Evolutionary conservation across 2,329 filamentous ascomycete genomes (phyloP), one percentile per base, ranked within the genome.

Genomic region (Pseudocercospora musae): DNA sequence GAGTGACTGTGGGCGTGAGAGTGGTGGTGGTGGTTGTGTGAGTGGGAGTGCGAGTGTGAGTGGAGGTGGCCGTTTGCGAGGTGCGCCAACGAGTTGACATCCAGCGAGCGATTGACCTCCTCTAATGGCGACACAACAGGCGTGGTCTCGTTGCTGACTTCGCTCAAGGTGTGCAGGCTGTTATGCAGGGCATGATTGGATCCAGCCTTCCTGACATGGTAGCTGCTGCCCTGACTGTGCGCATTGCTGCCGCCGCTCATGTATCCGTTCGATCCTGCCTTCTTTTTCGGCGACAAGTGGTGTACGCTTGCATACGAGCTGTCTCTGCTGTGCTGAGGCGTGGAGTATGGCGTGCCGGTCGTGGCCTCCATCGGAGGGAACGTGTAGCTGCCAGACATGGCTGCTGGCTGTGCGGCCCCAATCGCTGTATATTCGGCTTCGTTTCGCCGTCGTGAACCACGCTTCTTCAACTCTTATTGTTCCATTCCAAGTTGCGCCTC

Each of bases 381-480:
- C 49, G 78, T 78, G 74, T 80, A 80, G 61, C 76, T 78, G 61
- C 78, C 79, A 63, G 78, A 78, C 78, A 81, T 81, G n/a, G 37
- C 7, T 31, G 33, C 31, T 46, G 58, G 37, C 56, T 48, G 53
- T 5, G 11, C 1, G 13, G 31, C 31, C 31, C 31, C 31, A 33
- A 33, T 33, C 31, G 31, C 31, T 15, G 31, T 33, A 18, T 25
- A 21, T 23, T 23, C 53, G 21, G 31, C 37, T 25, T 54, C 18
- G 50, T 54, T 54, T 54, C 50, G 37, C 53, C 18, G 31, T 52
- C 18, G 31, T 52, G 48, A 52, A 52, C 31, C 48, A 29, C 15
- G 23, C 37, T 25, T 27, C 37, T 25, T 27, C 48, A 29, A 25
- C 10, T n/a, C 48, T 33, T 56, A 56, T 20, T 21, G 21, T 56